Evolutionary conservation across 1,284 basidiomycete species (phyloP), one percentile per base, ranked within the genome.

Genomic region (Cryptococcus maquisensis): DNA sequence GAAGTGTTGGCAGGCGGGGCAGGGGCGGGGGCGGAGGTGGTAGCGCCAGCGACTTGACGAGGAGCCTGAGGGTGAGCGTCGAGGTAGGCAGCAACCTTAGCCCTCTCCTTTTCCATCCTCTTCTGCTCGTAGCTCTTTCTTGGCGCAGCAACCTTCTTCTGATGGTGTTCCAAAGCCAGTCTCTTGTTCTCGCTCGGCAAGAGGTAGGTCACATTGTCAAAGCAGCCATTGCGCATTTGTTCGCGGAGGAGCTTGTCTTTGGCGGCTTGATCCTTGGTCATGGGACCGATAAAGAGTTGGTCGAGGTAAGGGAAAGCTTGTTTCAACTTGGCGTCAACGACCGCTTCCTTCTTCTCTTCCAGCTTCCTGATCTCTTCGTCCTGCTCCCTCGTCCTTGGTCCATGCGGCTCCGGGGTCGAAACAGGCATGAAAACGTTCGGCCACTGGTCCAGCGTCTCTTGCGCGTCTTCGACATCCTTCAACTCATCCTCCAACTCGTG

Each of bases 241-340:
- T 69, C 61, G n/a, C 67, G 43, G 8, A 67, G 23, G 18, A 61
- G 16, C 46, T 50, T 55, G 46, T 65, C 64, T 45, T 67, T 60
- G 28, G 58, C 45, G 13, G 63, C 64, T 51, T 69, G 67, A 20
- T 64, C 52, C 49, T 69, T 71, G 13, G 67, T 69, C 51, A 56
- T 56, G n/a, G 68, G 68, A 16, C 68, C 68, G 32, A 69, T 64
- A 55, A 68, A 68, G 15, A 68, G 42, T 43, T 67, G 62, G 46
- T 62, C 62, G 51, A 71, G 46, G 49, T 61, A 68, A 0, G 67
- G 65, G 48, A 59, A 65, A 20, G 63, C 57, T 36, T 61, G 51
- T 18, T 71, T 57, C 39, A 40, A 21, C 16, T 40, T 21, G 1
- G 65, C 50, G 37, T 71, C 54, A 8, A 59, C 32, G 50, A 51